A percentile compares a stretch with the other conserved stretches of the same genome.
These are phyloP conservation scores for Saussurea involucrata DNA, from an alignment of 129 eudicot genomes.

Conservation along the genomic window DNA sequence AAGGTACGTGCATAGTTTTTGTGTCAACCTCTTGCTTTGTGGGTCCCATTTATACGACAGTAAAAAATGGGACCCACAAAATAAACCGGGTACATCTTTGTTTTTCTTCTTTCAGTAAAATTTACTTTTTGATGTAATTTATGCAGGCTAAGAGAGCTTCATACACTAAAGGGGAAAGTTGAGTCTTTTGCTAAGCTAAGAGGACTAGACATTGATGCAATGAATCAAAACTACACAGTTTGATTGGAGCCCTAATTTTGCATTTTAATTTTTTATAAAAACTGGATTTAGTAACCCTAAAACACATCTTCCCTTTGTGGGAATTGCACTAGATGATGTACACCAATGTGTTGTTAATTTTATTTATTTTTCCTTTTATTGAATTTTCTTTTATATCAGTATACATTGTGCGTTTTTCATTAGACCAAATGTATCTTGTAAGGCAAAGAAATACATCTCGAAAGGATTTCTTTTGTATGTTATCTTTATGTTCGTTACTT, in stretches of 20 bases:
- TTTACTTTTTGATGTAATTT: background rate
- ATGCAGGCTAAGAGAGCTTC: constrained; percentile 74
- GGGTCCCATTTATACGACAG: background rate
- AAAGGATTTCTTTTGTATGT: background rate
- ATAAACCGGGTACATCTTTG: background rate
- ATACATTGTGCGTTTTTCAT: background rate
- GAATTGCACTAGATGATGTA: background rate
- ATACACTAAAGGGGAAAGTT: constrained; percentile 71
- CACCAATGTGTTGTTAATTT: constrained; percentile 1
- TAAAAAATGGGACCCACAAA: background rate
- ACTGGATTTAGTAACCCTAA: background rate
- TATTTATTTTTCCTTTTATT: background rate
- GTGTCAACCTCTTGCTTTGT: background rate
- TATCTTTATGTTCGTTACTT: background rate
- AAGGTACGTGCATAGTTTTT: constrained; percentile 34
- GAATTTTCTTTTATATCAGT: background rate
- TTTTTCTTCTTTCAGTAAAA: background rate
- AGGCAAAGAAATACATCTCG: background rate
- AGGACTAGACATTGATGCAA: constrained; percentile 73
- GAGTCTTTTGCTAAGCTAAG: constrained; percentile 79
- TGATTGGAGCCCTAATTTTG: constrained; percentile 22
- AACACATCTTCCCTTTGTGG: background rate
- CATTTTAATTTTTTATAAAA: background rate
- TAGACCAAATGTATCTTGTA: background rate
- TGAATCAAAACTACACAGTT: constrained; percentile 73